phyloP scores from a whole-genome alignment of 2,329 filamentous ascomycete species.

The Monilinia fructicola region DNA sequence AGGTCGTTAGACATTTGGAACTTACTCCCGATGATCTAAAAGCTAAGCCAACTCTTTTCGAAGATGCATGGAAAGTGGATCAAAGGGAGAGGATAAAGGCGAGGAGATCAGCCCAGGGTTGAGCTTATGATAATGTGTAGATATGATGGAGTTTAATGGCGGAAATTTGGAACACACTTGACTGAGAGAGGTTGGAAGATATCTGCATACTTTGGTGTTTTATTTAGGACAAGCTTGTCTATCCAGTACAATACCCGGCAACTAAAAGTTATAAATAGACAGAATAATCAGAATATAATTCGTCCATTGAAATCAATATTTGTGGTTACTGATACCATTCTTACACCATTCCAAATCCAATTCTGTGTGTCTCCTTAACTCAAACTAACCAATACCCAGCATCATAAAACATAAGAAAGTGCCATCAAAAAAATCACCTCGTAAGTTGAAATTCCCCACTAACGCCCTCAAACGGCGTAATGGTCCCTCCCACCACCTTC shows the following conservation, averaged over 20 bases:
- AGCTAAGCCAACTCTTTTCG: constrained; percentile 62
- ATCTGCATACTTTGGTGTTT: constrained; percentile 7
- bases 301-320: neutral
- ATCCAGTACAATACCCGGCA: constrained; percentile 17
- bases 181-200: neutral
- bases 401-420: neutral
- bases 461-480: constrained; percentile 68
- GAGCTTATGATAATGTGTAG: constrained; percentile 8
- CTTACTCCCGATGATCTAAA: constrained; percentile 57
- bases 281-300: neutral
- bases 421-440: neutral
- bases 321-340: neutral
- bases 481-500: constrained; percentile 60
- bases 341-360: neutral
- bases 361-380: neutral
- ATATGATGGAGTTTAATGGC: constrained; percentile 11
- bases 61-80: constrained; percentile 59
- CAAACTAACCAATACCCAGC: neutral
- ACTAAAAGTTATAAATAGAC: constrained; percentile 28
- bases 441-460: constrained; percentile 52
- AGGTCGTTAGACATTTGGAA: constrained; percentile 77
- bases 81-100: constrained; percentile 36
- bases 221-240: constrained; percentile 8
- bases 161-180: constrained; percentile 12
- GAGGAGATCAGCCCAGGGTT: neutral